These are phyloP conservation scores for Melastoma candidum DNA, from an alignment of 441 rosid genomes.

Conservation along the genomic window DNA sequence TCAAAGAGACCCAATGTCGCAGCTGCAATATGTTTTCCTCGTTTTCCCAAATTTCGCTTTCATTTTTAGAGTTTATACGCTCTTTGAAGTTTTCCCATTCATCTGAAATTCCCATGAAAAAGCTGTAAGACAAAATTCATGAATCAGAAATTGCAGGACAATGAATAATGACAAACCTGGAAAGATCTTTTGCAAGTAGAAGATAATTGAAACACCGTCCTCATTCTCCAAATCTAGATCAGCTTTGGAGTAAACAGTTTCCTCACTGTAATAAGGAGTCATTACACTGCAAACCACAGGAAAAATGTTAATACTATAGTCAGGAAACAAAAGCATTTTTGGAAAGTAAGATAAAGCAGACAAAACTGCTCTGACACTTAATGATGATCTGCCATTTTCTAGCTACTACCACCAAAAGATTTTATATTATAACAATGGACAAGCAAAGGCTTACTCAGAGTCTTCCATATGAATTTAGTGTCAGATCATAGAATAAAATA, in stretches of 20 bases:
- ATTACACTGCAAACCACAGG: slow-evolving; percentile 50
- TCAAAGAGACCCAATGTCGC: slow-evolving; percentile 95
- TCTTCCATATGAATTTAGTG: no score
- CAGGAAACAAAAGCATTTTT: not conserved
- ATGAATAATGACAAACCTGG: slow-evolving; percentile 48
- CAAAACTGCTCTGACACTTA: no score
- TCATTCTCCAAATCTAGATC: slow-evolving; percentile 98
- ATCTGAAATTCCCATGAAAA: slow-evolving; percentile 31
- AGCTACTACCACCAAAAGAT: no score
- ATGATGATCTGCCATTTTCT: no score
- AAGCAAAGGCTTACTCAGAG: no score
- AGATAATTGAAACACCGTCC: slow-evolving; percentile 91
- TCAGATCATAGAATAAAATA: no score
- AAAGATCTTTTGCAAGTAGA: slow-evolving; percentile 88
- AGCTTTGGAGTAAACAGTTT: slow-evolving; percentile 81
- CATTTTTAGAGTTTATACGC: slow-evolving; percentile 65
- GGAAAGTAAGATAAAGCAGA: no score
- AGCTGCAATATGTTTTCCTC: slow-evolving; percentile 92
- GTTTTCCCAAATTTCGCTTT: slow-evolving; percentile 61
- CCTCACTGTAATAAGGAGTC: slow-evolving; percentile 98
- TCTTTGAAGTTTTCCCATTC: slow-evolving; percentile 98
- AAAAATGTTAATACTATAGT: not conserved
- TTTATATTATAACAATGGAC: no score
- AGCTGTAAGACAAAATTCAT: not conserved
- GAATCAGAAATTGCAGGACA: slow-evolving; percentile 5